Evolutionary conservation across 1,284 basidiomycete genomes (phyloP), one percentile per base, ranked within the genome.

Genomic region (Cutaneotrichosporon spelunceum): DNA sequence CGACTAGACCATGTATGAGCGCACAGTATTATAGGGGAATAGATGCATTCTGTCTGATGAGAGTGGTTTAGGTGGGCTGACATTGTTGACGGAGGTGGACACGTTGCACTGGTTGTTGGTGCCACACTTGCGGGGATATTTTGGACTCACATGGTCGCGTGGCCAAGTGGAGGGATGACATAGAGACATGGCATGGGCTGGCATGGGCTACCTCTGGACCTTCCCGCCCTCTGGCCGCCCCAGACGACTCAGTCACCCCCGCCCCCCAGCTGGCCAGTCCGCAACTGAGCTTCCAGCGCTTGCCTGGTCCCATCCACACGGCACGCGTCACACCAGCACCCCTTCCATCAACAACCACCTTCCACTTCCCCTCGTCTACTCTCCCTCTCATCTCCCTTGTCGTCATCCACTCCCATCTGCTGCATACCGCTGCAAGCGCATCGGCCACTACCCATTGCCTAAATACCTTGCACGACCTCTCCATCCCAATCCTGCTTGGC

Each of bases 1-100:
- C 55, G 75, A 77, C 64, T 75, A 77, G 70, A 65, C 34, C 26
- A 45, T 36, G 11, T 44, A 16, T 48, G 26, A 16, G 42, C n/a
- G 21, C 11, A 24, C 23, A 30, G 56, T 57, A 47, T 57, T 11
- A 33, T 50, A 47, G 56, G 36, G 36, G 39, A 47, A 49, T 57
- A 57, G 56, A 57, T 53, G 52, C 52, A 53, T 53, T 23, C 26
- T 53, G 52, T 36, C 34, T 26, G 16, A 49, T 48, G 26, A 23
- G 44, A 21, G 24, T 24, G 9, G 34, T 6, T 45, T 11, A 4
- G 7, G 29, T 30, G 26, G 29, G 26, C n/a, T 27, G 49, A 52
- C 49, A 3, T 30, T 47, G 44, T 19, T 5, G 36, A 19, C 7
- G 26, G 26, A 48, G 5, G 47, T 45, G 5, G 23, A 21, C 4